Evolutionary conservation across 768 basidiomycete species (phyloP).

Genomic region (Dictyophora rubrovolvata): DNA sequence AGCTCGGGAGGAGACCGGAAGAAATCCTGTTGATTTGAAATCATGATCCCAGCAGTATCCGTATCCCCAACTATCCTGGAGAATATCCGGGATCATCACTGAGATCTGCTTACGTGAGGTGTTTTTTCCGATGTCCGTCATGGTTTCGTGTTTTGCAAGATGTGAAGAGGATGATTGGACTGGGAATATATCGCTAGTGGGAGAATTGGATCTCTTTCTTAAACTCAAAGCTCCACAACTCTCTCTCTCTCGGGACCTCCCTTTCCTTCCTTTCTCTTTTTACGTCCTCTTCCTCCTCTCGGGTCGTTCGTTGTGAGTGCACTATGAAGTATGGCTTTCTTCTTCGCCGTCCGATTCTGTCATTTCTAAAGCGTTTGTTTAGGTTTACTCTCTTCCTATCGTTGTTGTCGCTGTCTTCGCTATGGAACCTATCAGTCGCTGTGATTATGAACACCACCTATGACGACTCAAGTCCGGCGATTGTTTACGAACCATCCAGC

Average conservation of each 20-base stretch:
- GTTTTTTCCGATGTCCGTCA: background rate
- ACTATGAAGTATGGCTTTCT: constrained; percentile 1
- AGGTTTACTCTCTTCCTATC: constrained; percentile 4
- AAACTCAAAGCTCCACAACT: background rate
- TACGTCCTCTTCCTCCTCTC: constrained; percentile 8
- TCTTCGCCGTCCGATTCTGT: background rate
- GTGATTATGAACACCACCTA: constrained; percentile 25
- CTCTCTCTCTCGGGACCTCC: background rate
- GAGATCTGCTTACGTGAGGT: background rate
- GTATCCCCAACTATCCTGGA: background rate
- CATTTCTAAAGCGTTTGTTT: constrained; percentile 1
- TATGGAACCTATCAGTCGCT: constrained; percentile 12
- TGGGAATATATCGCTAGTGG: constrained; percentile 2
- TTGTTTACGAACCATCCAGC: constrained; percentile 29
- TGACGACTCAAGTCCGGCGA: constrained; percentile 27
- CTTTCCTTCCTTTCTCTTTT: background rate
- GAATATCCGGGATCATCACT: background rate
- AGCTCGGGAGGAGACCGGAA: background rate
- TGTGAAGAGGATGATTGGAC: constrained; percentile 6
- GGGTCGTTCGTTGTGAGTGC: constrained; percentile 8
- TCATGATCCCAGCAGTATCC: background rate
- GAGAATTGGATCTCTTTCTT: constrained; percentile 6
- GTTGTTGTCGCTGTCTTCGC: background rate
- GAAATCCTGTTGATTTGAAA: background rate
- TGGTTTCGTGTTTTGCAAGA: background rate